Evolutionary conservation across 2,329 filamentous ascomycete genomes (phyloP).

Genomic region (Emmonsia crescens): DNA sequence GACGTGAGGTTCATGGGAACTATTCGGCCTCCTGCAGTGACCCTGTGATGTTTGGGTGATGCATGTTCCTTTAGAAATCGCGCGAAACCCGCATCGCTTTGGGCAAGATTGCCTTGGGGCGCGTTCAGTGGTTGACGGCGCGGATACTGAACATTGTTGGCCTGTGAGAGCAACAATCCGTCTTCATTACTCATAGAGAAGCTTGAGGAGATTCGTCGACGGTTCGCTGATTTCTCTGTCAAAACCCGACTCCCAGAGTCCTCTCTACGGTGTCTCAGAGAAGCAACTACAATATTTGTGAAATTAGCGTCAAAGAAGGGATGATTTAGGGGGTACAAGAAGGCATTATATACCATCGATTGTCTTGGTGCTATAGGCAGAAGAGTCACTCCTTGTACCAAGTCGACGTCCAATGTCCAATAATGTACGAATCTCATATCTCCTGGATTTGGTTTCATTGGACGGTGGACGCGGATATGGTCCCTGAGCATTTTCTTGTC

Average conservation of each 20-base stretch:
- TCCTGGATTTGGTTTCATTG: constrained; percentile 12
- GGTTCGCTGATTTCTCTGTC: constrained; percentile 20
- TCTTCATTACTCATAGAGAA: constrained; percentile 16
- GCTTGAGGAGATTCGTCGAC: constrained; percentile 16
- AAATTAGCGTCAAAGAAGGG: background rate
- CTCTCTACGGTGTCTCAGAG: background rate
- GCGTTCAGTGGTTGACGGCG: constrained; percentile 25
- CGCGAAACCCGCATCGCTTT: constrained; percentile 34
- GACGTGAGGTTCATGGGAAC: constrained; percentile 33
- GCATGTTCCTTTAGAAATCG: constrained; percentile 38
- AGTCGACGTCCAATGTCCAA: constrained; percentile 22
- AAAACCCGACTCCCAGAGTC: constrained; percentile 14
- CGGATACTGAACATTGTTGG: constrained; percentile 15
- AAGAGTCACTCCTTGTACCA: constrained; percentile 2
- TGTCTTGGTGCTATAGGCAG: background rate
- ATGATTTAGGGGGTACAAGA: background rate
- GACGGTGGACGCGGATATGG: background rate
- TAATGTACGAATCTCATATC: constrained; percentile 30
- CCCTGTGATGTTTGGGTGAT: constrained; percentile 39
- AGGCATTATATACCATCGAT: background rate
- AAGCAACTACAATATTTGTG: background rate
- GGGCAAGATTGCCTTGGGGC: constrained; percentile 22
- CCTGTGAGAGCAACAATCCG: constrained; percentile 9
- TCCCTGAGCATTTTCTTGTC: background rate
- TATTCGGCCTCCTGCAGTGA: constrained; percentile 39